Conservation (phyloP, 768 basidiomycete genomes). For the Phanerochaete carnosa region DNA sequence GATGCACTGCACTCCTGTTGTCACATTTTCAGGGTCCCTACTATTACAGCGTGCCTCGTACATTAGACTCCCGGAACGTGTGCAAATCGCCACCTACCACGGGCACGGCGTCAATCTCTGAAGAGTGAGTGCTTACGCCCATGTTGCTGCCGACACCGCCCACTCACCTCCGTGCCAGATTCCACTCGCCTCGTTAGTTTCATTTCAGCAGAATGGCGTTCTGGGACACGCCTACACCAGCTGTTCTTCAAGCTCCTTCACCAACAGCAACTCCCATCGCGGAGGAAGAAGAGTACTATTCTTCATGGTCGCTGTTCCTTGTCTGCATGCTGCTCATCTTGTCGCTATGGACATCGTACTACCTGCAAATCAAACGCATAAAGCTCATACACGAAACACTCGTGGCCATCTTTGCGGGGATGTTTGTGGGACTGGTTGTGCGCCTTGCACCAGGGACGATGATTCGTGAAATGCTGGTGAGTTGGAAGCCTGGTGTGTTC, state of each 20-base stretch:
- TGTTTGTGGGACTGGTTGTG: constrained; percentile 91
- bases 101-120: not conserved
- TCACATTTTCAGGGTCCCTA: not conserved
- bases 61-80: not conserved
- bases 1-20: not conserved
- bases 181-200: not conserved
- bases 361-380: constrained; percentile 95
- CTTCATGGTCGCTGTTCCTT: constrained; percentile 91
- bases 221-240: constrained; percentile 5
- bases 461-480: constrained; percentile 96
- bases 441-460: constrained; percentile 88
- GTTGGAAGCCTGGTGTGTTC: constrained; percentile 27
- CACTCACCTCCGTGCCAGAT: not conserved
- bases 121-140: not conserved
- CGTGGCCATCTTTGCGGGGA: constrained; percentile 92
- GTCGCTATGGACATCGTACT: constrained; percentile 95
- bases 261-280: constrained; percentile 20
- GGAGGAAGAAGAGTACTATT: constrained; percentile 88
- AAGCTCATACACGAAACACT: constrained; percentile 94
- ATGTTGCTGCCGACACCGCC: not conserved
- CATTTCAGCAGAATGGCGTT: not conserved
- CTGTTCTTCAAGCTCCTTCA: constrained; percentile 3
- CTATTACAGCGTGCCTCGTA: not conserved
- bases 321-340: constrained; percentile 90
- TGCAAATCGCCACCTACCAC: not conserved